Base-by-base conservation (phyloP, 768 basidiomycete genomes). In the Calvatia gigantea region DNA sequence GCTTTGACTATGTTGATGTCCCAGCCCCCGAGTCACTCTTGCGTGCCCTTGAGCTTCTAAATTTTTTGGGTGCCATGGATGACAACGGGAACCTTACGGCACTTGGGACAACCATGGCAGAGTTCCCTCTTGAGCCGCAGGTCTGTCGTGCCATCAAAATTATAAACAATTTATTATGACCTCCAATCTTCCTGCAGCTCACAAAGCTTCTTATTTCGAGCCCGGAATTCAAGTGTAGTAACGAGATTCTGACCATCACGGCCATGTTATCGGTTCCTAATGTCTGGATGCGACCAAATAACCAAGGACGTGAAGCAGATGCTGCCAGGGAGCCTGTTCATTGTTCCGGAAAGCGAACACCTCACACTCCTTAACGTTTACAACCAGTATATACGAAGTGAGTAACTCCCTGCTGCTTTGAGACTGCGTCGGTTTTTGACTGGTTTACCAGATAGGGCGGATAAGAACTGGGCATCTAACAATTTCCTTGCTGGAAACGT, bases 61-160 rank as follows among this genome's bases (percentile, higher is more conserved):
- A 98, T 66, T 96, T 86, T 69, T 79, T 98, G 42, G 84, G 87
- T 6, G 96, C 95, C 0, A 75, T 99, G 58, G 94, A 98, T 65
- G 94, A 98, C 62, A 93, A 97, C 2, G 95, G 97, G 8, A 85
- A 92, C 49, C 69, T 99, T 55, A 98, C 97, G 0, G 71, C 85
- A 0, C 74, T 98, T 6, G 97, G 97, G 3, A 76, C 73, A 33
- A 87, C 93, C 58, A 98, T 98, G 96, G 96, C 97, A 0, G 94
- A 98, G 62, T 98, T 98, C 77, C 97, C 96, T 11, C 80, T 99
- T n/a, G 97, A 98, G 69, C 97, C 96, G 37, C 95, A 95, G 78
- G 91, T 89, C 61, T 37, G 77, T 57, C n/a, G 32, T 38, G 35
- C 35, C 31, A 11, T 9, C 19, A 31, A 9, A 45, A 4, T 45